Base-by-base conservation (phyloP, 2,329 filamentous ascomycete species). In the Calonectria henricotiae region DNA sequence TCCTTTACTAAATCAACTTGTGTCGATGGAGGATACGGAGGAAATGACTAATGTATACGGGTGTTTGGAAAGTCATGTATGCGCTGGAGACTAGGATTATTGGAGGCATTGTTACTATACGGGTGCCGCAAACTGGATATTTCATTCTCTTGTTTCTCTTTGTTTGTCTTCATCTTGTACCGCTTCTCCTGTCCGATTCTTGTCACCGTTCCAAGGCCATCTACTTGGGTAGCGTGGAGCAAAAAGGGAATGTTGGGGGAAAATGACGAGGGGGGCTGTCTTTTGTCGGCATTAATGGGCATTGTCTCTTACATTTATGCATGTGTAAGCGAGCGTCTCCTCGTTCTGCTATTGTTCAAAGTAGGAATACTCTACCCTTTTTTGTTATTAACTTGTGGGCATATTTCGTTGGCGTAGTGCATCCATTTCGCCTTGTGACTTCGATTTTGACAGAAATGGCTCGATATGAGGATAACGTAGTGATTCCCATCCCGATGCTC, bases 21-120 rank as follows among this genome's bases (percentile, higher is more conserved):
- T 58, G 39, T 58, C 32, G 32, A 58, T 12, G 9, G 20, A 39
- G 41, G 39, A 72, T 51, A 64, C 43, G 65, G 65, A 47, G 39
- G 39, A 73, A 73, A 76, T 69, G 75, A 74, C 69, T 73, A 73
- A 75, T 77, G 74, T 65, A 68, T 68, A 64, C 69, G 62, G 69
- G 64, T 69, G 4, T 55, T 72, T 46, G 30, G 69, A 68, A 46
- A 70, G 69, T 65, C 49, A 70, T 65, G 60, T 47, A 41, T 51
- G 37, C 46, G 46, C 61, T 49, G 67, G 75, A 65, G 66, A 72
- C 47, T 51, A 47, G 30, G 62, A 47, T 63, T 60, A 67, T 60
- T 74, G 73, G 60, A 67, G 67, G 55, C 35, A 32, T 47, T 37
- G 32, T 41, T 44, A 30, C 51, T 46, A 65, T 49, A 41, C 44